Conservation (phyloP, 305 asterid genomes). For the Fraxinus xanthoxyloides region DNA sequence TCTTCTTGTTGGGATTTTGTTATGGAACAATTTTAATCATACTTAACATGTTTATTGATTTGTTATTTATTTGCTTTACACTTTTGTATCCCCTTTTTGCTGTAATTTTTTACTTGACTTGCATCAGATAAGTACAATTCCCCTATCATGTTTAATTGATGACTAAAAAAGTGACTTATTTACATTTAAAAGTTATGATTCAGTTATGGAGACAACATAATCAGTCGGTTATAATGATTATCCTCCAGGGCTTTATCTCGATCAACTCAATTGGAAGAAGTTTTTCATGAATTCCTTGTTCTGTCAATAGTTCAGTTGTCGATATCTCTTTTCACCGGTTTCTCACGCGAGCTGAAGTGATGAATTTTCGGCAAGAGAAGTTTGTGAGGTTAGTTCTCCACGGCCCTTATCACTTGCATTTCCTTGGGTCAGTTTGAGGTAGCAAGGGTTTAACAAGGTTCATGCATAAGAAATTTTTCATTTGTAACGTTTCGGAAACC, state of each 20-base stretch:
- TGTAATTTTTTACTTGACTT: not conserved
- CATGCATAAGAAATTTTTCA: not conserved
- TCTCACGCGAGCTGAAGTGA: conserved; percentile 30
- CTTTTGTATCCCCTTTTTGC: not conserved
- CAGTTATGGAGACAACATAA: not conserved
- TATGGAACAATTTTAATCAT: not conserved
- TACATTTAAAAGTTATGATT: not conserved
- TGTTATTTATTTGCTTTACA: not conserved
- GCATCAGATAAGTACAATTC: not conserved
- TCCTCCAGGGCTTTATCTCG: conserved; percentile 21
- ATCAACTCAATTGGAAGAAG: conserved; percentile 16
- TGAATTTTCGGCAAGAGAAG: conserved; percentile 36
- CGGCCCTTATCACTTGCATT: conserved; percentile 18
- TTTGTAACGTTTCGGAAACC: not conserved
- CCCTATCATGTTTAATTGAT: not conserved
- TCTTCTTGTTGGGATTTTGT: not conserved
- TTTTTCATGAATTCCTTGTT: conserved; percentile 5
- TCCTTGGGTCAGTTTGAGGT: conserved; percentile 3
- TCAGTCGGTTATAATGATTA: conserved; percentile 9
- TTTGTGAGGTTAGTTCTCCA: conserved; percentile 45
- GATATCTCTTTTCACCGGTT: conserved; percentile 7
- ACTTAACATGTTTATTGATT: not conserved
- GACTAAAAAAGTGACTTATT: not conserved
- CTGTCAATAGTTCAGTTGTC: not conserved
- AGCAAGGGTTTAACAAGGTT: not conserved